A percentile compares a stretch with the other conserved stretches of the same genome.
phyloP scores from a whole-genome alignment of 2,329 filamentous ascomycete species.

The Ophidiomyces ophidiicola region DNA sequence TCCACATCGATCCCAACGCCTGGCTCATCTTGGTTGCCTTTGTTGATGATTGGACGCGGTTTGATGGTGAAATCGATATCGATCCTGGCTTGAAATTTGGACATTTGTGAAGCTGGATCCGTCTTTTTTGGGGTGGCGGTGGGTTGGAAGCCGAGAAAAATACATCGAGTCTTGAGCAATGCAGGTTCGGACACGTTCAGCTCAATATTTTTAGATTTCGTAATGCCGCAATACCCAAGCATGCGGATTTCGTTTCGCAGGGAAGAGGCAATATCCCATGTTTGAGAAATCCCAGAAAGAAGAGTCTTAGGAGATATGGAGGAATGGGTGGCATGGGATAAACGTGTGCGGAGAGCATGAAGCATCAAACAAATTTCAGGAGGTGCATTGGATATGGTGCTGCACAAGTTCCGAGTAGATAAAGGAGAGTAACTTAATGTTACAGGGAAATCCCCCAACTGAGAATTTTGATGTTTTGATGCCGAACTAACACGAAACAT shows the following conservation, averaged over 20 bases:
- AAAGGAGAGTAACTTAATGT: slow-evolving; percentile 26
- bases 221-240: slow-evolving; percentile 36
- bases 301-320: slow-evolving; percentile 28
- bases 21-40: slow-evolving; percentile 10
- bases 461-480: slow-evolving; percentile 15
- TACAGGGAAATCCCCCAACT: slow-evolving; percentile 20
- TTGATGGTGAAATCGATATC: slow-evolving; percentile 33
- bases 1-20: slow-evolving; percentile 26
- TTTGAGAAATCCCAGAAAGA: slow-evolving; percentile 30
- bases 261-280: slow-evolving; percentile 32
- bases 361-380: slow-evolving; percentile 33
- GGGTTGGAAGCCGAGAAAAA: slow-evolving; percentile 22
- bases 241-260: slow-evolving; percentile 35
- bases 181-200: slow-evolving; percentile 16
- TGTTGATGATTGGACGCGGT: slow-evolving; percentile 18
- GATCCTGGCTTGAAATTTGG: slow-evolving; percentile 18
- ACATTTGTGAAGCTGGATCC: slow-evolving; percentile 14
- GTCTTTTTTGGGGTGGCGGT: slow-evolving; percentile 10
- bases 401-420: slow-evolving; percentile 7
- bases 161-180: slow-evolving; percentile 28
- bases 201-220: slow-evolving; percentile 24
- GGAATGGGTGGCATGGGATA: slow-evolving; percentile 27
- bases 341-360: slow-evolving; percentile 30
- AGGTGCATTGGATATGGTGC: slow-evolving; percentile 18
- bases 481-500: slow-evolving; percentile 23